A percentile compares a stretch with the other conserved stretches of the same genome.
Evolutionary conservation across 1,139 yeast genomes (phyloP).

Genomic region (Nakaseomyces sp.): DNA sequence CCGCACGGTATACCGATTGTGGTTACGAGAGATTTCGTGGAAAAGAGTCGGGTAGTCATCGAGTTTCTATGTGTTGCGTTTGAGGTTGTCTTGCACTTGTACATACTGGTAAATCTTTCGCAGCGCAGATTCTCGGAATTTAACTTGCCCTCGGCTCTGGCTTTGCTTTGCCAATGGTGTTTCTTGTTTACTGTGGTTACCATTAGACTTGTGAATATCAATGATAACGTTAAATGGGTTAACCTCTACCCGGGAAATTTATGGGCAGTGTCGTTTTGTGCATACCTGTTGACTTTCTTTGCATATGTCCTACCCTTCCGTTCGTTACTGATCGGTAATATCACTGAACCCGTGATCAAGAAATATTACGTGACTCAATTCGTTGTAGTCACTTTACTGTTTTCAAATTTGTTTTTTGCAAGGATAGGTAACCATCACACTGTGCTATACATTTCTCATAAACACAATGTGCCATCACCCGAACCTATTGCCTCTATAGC

Average conservation of each 20-base stretch:
- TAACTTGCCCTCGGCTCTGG: constrained; percentile 29
- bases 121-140: too few species aligned
- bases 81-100: constrained; percentile 38
- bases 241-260: constrained; percentile 34
- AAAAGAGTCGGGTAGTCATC: constrained; percentile 42
- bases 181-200: neutral
- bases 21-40: constrained; percentile 40
- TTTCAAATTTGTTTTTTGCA: constrained; percentile 48
- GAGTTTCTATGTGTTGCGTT: constrained; percentile 42
- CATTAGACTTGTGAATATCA: constrained; percentile 36
- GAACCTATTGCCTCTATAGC: constrained; percentile 62
- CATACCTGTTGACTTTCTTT: constrained; percentile 47
- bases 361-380: constrained; percentile 45
- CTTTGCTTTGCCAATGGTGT: constrained; percentile 27
- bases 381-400: constrained; percentile 37
- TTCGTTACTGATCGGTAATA: constrained; percentile 51
- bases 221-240: constrained; percentile 28
- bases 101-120: constrained; percentile 34
- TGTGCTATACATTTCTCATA: constrained; percentile 41
- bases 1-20: constrained; percentile 22
- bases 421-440: constrained; percentile 57
- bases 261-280: constrained; percentile 60
- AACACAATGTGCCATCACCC: constrained; percentile 53
- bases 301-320: constrained; percentile 53
- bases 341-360: constrained; percentile 26